Conservation (phyloP, 345 rosid genomes). For the Populus davidiana region DNA sequence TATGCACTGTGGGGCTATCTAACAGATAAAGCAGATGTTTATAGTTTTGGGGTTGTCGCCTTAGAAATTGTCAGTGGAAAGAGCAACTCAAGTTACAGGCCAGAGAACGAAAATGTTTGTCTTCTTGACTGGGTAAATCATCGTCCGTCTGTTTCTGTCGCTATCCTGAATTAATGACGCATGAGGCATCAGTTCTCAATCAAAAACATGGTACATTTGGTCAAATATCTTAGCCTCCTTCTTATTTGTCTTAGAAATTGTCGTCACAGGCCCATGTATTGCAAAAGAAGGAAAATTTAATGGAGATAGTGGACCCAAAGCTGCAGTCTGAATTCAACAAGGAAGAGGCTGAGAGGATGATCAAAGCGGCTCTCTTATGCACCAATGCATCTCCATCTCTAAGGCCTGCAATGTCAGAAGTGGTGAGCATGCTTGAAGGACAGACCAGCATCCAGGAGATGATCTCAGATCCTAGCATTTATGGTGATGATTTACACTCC, state of each 20-base stretch:
- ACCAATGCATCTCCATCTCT: constrained; percentile 30
- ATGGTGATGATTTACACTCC: neutral
- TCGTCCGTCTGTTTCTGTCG: too few relatives aligned
- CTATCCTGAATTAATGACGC: too few relatives aligned
- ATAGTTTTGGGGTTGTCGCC: too few relatives aligned
- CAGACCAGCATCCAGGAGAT: neutral
- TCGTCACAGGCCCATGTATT: neutral
- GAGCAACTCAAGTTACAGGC: too few relatives aligned
- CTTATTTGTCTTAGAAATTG: neutral
- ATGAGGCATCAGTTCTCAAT: too few relatives aligned
- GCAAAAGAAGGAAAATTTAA: constrained; percentile 27
- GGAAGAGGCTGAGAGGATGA: constrained; percentile 35
- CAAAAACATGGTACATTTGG: too few relatives aligned
- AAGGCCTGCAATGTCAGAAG: constrained; percentile 42
- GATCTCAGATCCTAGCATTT: neutral
- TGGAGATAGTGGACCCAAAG: constrained; percentile 33
- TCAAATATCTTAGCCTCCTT: neutral
- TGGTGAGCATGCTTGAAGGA: constrained; percentile 37
- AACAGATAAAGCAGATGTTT: too few relatives aligned
- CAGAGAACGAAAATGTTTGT: too few relatives aligned
- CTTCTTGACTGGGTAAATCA: too few relatives aligned
- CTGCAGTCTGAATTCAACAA: constrained; percentile 21
- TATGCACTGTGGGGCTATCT: too few relatives aligned
- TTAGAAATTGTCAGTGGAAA: too few relatives aligned
- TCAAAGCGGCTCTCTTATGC: constrained; percentile 39